A percentile compares a stretch with the other conserved stretches of the same genome.
Evolutionary conservation across 108 stramenopile species (phyloP).

Genomic region (Pseudonitzschia multiseries): DNA sequence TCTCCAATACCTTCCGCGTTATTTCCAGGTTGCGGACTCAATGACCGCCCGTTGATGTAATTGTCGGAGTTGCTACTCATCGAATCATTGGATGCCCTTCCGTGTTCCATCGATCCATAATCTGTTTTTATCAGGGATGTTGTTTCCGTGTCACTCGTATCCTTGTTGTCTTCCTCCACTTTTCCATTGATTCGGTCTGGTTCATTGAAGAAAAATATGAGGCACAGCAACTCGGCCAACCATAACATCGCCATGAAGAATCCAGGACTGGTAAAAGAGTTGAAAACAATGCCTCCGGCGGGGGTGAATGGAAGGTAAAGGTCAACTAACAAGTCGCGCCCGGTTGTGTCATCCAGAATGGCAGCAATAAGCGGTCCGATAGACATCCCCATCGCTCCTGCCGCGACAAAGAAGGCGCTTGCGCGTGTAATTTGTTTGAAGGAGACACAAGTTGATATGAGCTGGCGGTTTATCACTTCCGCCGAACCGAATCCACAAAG

Average conservation of each 20-base stretch:
- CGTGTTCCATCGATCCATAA: neutral
- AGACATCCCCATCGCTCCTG: conserved; percentile 69
- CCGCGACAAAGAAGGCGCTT: conserved; percentile 63
- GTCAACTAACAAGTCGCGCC: conserved; percentile 52
- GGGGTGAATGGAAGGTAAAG: conserved; percentile 51
- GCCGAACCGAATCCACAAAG: conserved; percentile 69
- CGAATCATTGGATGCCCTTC: neutral
- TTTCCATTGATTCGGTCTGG: conserved; percentile 53
- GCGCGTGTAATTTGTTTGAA: conserved; percentile 60
- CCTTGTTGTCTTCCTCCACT: neutral
- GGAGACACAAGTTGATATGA: conserved; percentile 58
- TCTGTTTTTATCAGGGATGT: neutral
- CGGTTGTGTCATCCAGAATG: conserved; percentile 50
- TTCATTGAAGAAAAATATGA: conserved; percentile 57
- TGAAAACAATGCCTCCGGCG: conserved; percentile 48
- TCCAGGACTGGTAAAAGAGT: conserved; percentile 53
- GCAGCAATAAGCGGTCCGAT: conserved; percentile 68
- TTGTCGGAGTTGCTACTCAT: neutral
- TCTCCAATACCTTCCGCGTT: conserved; percentile 9
- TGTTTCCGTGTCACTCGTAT: neutral
- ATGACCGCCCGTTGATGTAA: neutral
- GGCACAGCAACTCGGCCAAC: conserved; percentile 43
- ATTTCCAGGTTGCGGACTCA: neutral
- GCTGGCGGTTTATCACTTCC: conserved; percentile 60
- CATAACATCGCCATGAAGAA: conserved; percentile 66